Base-by-base conservation (phyloP, 345 rosid species). In the Lumnitzera racemosa region DNA sequence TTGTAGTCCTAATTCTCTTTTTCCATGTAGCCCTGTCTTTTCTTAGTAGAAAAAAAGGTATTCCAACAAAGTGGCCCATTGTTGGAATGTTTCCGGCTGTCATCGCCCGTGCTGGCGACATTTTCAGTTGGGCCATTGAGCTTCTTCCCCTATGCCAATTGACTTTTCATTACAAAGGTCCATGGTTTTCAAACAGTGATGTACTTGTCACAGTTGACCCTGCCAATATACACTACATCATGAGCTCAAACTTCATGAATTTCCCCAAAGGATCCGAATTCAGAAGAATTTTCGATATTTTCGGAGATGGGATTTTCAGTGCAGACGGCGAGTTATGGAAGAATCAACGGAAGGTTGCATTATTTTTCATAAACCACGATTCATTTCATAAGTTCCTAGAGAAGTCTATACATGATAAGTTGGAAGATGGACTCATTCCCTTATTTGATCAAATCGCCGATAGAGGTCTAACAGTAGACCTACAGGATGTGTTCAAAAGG, bases 281-380 rank as follows among this genome's bases (percentile, higher is more conserved):
- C 74, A 78, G 64, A 68, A 65, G 74, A 64, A 61, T 78, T 0
- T 83, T 83, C n/a, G 84, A 85, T 15, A 61, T 80, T 46, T 67
- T 88, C 53, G 90, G 90, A 14, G 76, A 84, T 49, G 90, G 88
- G 29, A 80, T 87, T 61, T 80, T 81, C 67, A 76, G 72, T 14
- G 64, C 74, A 0, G 90, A 84, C 65, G 65, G 52, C 0, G 86
- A 75, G 24, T 17, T 61, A 49, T 80, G 95, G 88, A 75, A 61
- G 61, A 65, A 43, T 52, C 81, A 78, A 20, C 78, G 95, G 61
- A 82, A 72, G 27, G 63, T 65, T 29, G 61, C 74, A 57, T 73
- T 61, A 55, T 58, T 49, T 24, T 59, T 82, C 7, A 52, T 81
- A 54, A 76, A 20, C n/a, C 74, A 78, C 55, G 71, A 49, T 0